Evolutionary conservation across 2,329 filamentous ascomycete species (phyloP).

Genomic region (Aschersonia sp.): DNA sequence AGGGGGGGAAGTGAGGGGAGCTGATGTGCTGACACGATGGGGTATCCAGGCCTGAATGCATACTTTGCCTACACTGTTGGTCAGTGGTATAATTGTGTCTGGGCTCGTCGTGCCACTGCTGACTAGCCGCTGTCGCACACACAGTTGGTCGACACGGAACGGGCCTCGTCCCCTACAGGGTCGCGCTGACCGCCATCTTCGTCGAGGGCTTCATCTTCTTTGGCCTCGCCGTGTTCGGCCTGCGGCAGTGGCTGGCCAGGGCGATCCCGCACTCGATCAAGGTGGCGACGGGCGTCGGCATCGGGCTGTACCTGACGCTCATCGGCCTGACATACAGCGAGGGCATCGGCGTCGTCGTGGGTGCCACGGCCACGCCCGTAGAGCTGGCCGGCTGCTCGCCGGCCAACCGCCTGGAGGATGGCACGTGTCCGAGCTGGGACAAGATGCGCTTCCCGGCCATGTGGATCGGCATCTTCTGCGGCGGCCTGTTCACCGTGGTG

Average conservation of each 20-base stretch:
- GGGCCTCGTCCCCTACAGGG: constrained; percentile 56
- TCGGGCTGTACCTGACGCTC: constrained; percentile 66
- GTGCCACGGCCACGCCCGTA: constrained; percentile 51
- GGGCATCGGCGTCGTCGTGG: constrained; percentile 66
- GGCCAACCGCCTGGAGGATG: constrained; percentile 24
- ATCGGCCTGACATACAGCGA: constrained; percentile 68
- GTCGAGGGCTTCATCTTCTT: constrained; percentile 81
- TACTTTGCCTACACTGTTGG: constrained; percentile 63
- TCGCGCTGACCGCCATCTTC: constrained; percentile 76
- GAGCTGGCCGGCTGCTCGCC: constrained; percentile 58
- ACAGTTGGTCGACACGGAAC: constrained; percentile 59
- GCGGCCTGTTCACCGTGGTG: constrained; percentile 64
- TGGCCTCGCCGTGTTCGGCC: constrained; percentile 59
- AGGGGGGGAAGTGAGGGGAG: background rate
- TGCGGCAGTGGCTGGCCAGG: constrained; percentile 79
- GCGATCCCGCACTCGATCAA: constrained; percentile 76
- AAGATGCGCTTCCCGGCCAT: constrained; percentile 76
- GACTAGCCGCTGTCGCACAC: background rate
- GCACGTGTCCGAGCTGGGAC: constrained; percentile 43
- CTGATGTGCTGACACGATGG: constrained; percentile 1
- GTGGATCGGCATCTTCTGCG: constrained; percentile 83
- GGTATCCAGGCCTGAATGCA: constrained; percentile 49
- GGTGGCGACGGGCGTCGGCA: constrained; percentile 72
- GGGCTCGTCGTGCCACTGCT: background rate
- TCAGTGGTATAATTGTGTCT: constrained; percentile 6